These are phyloP conservation scores for Oryza glaberrima DNA, from an alignment of 176 grass and related monocot species.

Conservation along the genomic window DNA sequence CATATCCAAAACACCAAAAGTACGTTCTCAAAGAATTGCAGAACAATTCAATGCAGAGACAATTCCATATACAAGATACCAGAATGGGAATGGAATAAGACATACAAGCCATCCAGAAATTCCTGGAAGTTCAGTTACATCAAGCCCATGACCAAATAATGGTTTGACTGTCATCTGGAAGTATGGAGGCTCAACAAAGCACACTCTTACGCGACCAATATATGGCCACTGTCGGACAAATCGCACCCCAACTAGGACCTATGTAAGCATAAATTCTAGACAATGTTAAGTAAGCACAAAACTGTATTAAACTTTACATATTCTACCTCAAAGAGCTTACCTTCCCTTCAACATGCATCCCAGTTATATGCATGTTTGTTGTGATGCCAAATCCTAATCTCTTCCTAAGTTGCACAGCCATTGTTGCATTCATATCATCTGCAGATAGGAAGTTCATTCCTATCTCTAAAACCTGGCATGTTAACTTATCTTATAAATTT, in stretches of 20 bases:
- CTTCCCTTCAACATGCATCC: conserved; percentile 97
- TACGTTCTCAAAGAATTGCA: neutral
- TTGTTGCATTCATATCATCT: conserved; percentile 88
- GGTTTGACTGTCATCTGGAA: conserved; percentile 99
- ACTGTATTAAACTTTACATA: neutral
- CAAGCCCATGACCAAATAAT: conserved; percentile 83
- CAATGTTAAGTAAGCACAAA: conserved; percentile 6
- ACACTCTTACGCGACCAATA: conserved; percentile 82
- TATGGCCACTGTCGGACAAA: conserved; percentile 91
- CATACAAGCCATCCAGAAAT: conserved; percentile 99
- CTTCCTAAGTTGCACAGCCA: conserved; percentile 87
- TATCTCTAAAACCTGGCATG: conserved; percentile 81
- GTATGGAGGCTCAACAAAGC: conserved; percentile 96
- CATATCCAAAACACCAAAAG: conserved; percentile 34
- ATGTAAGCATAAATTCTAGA: conserved; percentile 21
- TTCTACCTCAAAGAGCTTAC: conserved; percentile 40
- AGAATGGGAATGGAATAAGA: neutral
- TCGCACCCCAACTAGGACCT: conserved; percentile 92
- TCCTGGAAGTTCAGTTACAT: conserved; percentile 94
- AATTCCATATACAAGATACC: conserved; percentile 5
- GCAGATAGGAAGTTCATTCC: conserved; percentile 95
- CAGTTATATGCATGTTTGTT: conserved; percentile 91
- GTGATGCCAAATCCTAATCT: conserved; percentile 96
- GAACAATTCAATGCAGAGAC: neutral
- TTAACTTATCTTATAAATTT: neutral